These are phyloP conservation scores for Ogataea naganishii DNA, from an alignment of 805 yeast genomes.

Conservation along the genomic window DNA sequence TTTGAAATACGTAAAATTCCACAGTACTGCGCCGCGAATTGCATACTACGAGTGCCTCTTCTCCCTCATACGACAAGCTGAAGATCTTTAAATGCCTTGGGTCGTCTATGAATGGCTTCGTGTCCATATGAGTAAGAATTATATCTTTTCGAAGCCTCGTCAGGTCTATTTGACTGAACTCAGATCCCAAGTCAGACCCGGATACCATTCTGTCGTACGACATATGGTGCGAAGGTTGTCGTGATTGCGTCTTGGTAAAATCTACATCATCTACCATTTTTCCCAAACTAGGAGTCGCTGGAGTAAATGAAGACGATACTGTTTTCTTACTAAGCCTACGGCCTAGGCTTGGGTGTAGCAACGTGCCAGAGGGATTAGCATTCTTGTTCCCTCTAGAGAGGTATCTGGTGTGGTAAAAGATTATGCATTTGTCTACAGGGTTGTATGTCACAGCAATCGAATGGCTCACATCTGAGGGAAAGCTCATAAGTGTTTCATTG, in stretches of 20 bases:
- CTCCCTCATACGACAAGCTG: slow-evolving; percentile 36
- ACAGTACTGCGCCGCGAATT: slow-evolving; percentile 33
- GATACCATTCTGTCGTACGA: slow-evolving; percentile 39
- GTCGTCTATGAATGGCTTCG: slow-evolving; percentile 26
- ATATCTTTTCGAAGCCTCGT: slow-evolving; percentile 50
- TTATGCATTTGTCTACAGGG: slow-evolving; percentile 32
- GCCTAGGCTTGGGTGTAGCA: slow-evolving; percentile 7
- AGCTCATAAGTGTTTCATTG: slow-evolving; percentile 46
- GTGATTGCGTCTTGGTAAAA: slow-evolving; percentile 20
- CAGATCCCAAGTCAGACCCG: slow-evolving; percentile 23
- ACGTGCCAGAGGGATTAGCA: slow-evolving; percentile 2
- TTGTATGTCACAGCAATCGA: slow-evolving; percentile 51
- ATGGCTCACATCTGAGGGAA: slow-evolving; percentile 35
- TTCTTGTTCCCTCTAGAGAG: slow-evolving; percentile 16
- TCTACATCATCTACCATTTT: slow-evolving; percentile 27
- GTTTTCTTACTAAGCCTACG: slow-evolving; percentile 17
- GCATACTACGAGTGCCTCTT: slow-evolving; percentile 54
- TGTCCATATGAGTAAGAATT: slow-evolving; percentile 54
- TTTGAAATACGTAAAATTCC: slow-evolving; percentile 41
- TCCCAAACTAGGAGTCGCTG: slow-evolving; percentile 32
- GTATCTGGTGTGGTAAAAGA: slow-evolving; percentile 48
- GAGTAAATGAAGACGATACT: slow-evolving; percentile 12
- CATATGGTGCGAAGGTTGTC: slow-evolving; percentile 30
- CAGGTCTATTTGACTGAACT: slow-evolving; percentile 21
- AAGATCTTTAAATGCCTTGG: slow-evolving; percentile 24